A percentile compares a stretch with the other conserved stretches of the same genome.
These are phyloP conservation scores for Coemansia aciculifera DNA, from an alignment of 192 early-diverging fungal species.

Conservation along the genomic window DNA sequence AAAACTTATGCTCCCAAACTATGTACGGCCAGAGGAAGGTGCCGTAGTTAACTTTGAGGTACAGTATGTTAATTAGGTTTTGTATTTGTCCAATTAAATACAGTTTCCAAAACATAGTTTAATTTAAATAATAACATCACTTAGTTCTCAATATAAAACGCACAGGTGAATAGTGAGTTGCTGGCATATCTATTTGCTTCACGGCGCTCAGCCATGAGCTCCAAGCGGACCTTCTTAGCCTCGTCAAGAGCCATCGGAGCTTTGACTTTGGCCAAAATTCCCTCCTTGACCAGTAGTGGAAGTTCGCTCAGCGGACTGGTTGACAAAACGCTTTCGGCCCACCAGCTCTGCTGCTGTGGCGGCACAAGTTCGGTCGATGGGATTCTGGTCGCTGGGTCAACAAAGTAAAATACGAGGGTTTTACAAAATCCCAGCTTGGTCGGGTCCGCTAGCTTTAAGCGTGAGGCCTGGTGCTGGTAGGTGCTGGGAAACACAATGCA, in stretches of 20 bases:
- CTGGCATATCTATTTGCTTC: not conserved
- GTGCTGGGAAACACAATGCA: slow-evolving; percentile 39
- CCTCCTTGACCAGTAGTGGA: slow-evolving; percentile 19
- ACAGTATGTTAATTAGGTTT: not conserved
- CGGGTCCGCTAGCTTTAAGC: slow-evolving; percentile 16
- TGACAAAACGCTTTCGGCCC: not conserved
- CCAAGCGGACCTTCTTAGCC: slow-evolving; percentile 43
- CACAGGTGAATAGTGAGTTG: not conserved
- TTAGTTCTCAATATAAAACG: not conserved
- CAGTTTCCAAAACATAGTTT: not conserved
- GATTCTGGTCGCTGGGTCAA: slow-evolving; percentile 20
- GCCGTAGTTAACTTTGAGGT: not conserved
- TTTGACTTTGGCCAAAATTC: slow-evolving; percentile 16
- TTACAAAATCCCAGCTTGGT: slow-evolving; percentile 23
- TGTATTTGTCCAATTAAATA: not conserved
- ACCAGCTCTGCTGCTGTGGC: slow-evolving; percentile 27
- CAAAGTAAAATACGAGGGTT: slow-evolving; percentile 30
- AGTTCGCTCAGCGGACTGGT: slow-evolving; percentile 8
- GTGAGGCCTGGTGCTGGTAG: slow-evolving; percentile 18
- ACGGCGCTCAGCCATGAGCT: slow-evolving; percentile 53
- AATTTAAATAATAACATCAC: not conserved
- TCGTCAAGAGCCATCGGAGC: slow-evolving; percentile 40
- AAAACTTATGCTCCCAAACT: not conserved
- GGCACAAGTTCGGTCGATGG: slow-evolving; percentile 21
- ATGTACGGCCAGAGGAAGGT: not conserved